A percentile compares a stretch with the other conserved stretches of the same genome.
Conservation (phyloP, 148 eudicot species). For the Vaccinium macrocarpon region DNA sequence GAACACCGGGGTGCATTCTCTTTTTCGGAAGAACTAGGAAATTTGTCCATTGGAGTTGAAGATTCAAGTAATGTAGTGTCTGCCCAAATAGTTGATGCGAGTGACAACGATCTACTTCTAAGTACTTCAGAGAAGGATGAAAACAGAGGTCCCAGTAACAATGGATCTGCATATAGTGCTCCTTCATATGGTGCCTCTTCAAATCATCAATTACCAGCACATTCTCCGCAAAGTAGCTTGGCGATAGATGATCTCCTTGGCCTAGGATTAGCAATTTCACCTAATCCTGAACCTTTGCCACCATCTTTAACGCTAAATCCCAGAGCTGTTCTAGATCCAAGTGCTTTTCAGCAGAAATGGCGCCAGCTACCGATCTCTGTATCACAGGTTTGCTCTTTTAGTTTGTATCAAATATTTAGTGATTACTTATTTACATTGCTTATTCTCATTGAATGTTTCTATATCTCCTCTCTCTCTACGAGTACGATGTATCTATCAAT, state of each 20-base stretch:
- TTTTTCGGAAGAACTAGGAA: constrained; percentile 79
- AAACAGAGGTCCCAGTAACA: constrained; percentile 39
- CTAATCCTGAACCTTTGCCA: constrained; percentile 41
- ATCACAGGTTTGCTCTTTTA: constrained; percentile 61
- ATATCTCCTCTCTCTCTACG: not conserved
- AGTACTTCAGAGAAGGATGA: constrained; percentile 84
- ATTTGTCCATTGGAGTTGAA: constrained; percentile 65
- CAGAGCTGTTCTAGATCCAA: constrained; percentile 80
- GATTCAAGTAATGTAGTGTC: constrained; percentile 44
- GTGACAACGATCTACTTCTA: constrained; percentile 83
- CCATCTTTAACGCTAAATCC: constrained; percentile 67
- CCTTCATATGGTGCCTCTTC: constrained; percentile 60
- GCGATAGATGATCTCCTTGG: constrained; percentile 92
- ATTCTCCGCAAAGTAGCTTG: constrained; percentile 51
- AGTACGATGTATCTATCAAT: not conserved
- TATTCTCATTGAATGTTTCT: not conserved
- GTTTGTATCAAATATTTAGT: not conserved
- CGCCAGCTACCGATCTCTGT: constrained; percentile 73
- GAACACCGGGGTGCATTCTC: constrained; percentile 96
- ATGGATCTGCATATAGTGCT: constrained; percentile 65
- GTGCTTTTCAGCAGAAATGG: constrained; percentile 97
- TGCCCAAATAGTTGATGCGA: constrained; percentile 75
- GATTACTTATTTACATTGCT: not conserved
- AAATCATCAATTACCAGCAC: constrained; percentile 27
- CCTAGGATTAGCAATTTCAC: constrained; percentile 47